Base-by-base conservation (phyloP, 495 filamentous ascomycete genomes). In the Aspergillus kassunensis region DNA sequence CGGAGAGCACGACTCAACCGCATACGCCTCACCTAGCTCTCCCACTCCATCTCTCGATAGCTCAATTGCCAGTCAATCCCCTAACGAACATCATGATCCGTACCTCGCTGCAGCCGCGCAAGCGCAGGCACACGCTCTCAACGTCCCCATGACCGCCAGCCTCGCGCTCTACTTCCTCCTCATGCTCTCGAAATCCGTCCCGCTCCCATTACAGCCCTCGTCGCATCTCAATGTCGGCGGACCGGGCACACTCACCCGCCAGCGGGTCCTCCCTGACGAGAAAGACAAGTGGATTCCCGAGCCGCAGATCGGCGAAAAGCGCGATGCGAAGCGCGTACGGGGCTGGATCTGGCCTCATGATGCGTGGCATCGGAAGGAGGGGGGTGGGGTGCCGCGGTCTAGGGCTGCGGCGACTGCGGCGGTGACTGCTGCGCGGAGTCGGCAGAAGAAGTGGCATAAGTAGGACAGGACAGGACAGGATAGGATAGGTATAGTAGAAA, bases 321-420 rank as follows among this genome's bases (percentile, higher is more conserved):
- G 91, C 18, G 86, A 88, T 70, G 89, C 89, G 43, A 95, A 91
- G 74, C 73, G 88, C 36, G 75, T 81, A 6, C 72, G 91, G 15
- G 91, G 91, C 0, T 97, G 90, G 90, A 82, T 95, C 1, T 83
- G 80, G 73, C 90, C 90, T 18, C 84, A 87, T 53, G 90, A 95
- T 70, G 68, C 80, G 36, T 77, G 81, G 71, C 75, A 79, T 62
- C 71, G 79, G 31, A 71, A 75, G 23, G 80, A 85, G 60, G 75
- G 73, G 7, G 69, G 67, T 31, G 67, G 67, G 10, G 63, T 44
- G 20, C 52, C 64, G 9, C 55, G 63, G n/a, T 49, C 60, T 19
- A 64, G 59, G 25, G 55, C 51, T 16, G 46, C 36, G 23, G 51
- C 20, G 16, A 59, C n/a, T n/a, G n/a, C n/a, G n/a, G n/a, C n/a